Evolutionary conservation across 2,329 filamentous ascomycete species (phyloP).

Genomic region (Trichoderma cornu-damae): DNA sequence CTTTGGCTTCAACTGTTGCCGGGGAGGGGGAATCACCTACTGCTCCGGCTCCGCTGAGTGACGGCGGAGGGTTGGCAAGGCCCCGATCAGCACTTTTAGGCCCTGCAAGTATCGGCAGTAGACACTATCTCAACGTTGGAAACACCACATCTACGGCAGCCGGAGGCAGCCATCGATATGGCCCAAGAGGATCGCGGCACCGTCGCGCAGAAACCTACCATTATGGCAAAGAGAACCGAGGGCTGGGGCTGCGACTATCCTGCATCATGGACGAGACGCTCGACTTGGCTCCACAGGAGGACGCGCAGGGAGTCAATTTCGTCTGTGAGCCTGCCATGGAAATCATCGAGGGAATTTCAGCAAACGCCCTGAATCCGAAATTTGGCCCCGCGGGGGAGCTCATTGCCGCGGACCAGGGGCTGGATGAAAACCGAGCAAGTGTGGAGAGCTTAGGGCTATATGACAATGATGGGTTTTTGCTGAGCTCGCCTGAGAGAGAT

Average conservation of each 20-base stretch:
- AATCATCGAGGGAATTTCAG: neutral
- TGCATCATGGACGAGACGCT: slow-evolving; percentile 18
- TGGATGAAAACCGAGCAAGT: slow-evolving; percentile 27
- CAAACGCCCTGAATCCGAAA: slow-evolving; percentile 20
- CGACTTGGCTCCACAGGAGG: slow-evolving; percentile 13
- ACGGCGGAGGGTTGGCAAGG: neutral
- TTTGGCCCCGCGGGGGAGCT: slow-evolving; percentile 28
- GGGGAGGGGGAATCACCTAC: slow-evolving; percentile 36
- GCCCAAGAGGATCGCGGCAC: slow-evolving; percentile 8
- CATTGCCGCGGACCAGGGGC: slow-evolving; percentile 23
- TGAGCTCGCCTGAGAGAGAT: slow-evolving; percentile 38
- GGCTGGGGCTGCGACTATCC: slow-evolving; percentile 19
- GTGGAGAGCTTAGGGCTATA: slow-evolving; percentile 41
- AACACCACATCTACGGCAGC: slow-evolving; percentile 25
- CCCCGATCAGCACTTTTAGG: neutral
- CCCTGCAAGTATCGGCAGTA: slow-evolving; percentile 35
- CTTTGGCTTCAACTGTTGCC: slow-evolving; percentile 30
- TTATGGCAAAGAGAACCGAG: slow-evolving; percentile 30
- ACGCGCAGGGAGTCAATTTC: slow-evolving; percentile 22
- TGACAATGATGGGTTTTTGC: slow-evolving; percentile 43
- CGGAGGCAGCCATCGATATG: slow-evolving; percentile 21
- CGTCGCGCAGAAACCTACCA: slow-evolving; percentile 19
- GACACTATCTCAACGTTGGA: slow-evolving; percentile 43
- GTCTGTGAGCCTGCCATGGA: slow-evolving; percentile 20
- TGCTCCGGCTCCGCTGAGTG: slow-evolving; percentile 27